These are phyloP conservation scores for Lodderomyces jiufengensis DNA, from an alignment of 1,139 yeast genomes.

Conservation along the genomic window DNA sequence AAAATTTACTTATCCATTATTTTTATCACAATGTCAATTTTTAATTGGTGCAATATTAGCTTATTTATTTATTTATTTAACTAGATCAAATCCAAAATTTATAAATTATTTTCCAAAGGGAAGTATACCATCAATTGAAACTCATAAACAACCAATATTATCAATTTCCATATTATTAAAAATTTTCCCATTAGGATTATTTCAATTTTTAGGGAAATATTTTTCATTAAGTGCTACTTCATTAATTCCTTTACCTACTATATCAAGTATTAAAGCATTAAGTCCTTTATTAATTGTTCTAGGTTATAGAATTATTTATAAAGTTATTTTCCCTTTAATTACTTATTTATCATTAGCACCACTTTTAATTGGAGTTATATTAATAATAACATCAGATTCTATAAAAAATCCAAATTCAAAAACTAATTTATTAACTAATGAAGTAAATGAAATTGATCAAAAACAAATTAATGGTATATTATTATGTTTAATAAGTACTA, in stretches of 20 bases:
- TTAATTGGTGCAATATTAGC: slow-evolving; percentile 36
- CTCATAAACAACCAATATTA: slow-evolving; percentile 20
- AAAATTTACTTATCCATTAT: slow-evolving; percentile 46
- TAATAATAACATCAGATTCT: slow-evolving; percentile 33
- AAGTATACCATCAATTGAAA: slow-evolving; percentile 23
- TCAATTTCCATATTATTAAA: slow-evolving; percentile 21
- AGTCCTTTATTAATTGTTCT: slow-evolving; percentile 37
- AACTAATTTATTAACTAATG: slow-evolving; percentile 12
- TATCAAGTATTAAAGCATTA: slow-evolving; percentile 39
- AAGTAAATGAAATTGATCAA: slow-evolving; percentile 16
- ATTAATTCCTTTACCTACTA: slow-evolving; percentile 37
- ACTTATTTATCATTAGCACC: slow-evolving; percentile 38
- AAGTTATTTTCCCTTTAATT: slow-evolving; percentile 28
- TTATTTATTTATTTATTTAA: slow-evolving; percentile 19
- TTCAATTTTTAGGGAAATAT: slow-evolving; percentile 37
- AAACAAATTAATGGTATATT: slow-evolving; percentile 28
- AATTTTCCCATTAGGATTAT: slow-evolving; percentile 36
- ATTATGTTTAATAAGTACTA: slow-evolving; percentile 29
- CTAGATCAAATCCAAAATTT: slow-evolving; percentile 20
- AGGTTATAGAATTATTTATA: slow-evolving; percentile 33
- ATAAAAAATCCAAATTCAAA: slow-evolving; percentile 9
- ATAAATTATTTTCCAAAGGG: slow-evolving; percentile 28
- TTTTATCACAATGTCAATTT: slow-evolving; percentile 49
- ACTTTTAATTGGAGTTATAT: slow-evolving; percentile 35
- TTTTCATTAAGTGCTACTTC: slow-evolving; percentile 39